Percentiles rank a stretch among this genome's conserved stretches.
These are phyloP conservation scores for Boletus albobrunnescens DNA, from an alignment of 1,284 basidiomycete species.

Conservation along the genomic window DNA sequence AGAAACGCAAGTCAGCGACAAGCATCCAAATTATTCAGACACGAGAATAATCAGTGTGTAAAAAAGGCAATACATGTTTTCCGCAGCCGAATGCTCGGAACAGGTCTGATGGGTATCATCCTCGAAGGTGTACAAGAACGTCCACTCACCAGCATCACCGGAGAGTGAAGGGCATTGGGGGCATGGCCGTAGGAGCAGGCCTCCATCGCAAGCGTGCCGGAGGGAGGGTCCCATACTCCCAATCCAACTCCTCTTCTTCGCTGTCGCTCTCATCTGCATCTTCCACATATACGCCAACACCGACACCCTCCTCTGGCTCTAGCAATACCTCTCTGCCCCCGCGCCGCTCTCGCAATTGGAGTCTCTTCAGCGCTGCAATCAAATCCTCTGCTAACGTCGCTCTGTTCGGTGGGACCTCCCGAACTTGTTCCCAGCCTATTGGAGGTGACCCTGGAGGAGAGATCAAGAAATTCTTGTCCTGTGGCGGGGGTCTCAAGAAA, in stretches of 20 bases:
- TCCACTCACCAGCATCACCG: slow-evolving; percentile 29
- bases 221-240: slow-evolving; percentile 59
- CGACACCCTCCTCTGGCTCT: slow-evolving; percentile 63
- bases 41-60: slow-evolving; percentile 19
- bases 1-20: slow-evolving; percentile 2
- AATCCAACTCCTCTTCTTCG: slow-evolving; percentile 44
- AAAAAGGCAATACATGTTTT: slow-evolving; percentile 31
- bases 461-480: slow-evolving; percentile 94
- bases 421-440: slow-evolving; percentile 91
- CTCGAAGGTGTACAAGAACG: neutral
- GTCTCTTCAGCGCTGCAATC: slow-evolving; percentile 66
- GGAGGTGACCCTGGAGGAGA: slow-evolving; percentile 98
- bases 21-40: slow-evolving; percentile 1
- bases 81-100: slow-evolving; percentile 36
- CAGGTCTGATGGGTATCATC: slow-evolving; percentile 43
- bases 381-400: slow-evolving; percentile 88
- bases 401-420: slow-evolving; percentile 89
- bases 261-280: slow-evolving; percentile 47
- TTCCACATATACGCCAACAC: slow-evolving; percentile 72
- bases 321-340: slow-evolving; percentile 53
- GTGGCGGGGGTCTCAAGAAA: slow-evolving; percentile 72
- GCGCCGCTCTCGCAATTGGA: slow-evolving; percentile 45
- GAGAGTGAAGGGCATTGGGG: slow-evolving; percentile 42
- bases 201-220: slow-evolving; percentile 49
- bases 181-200: slow-evolving; percentile 54